Base-by-base conservation (phyloP, 192 early-diverging fungal genomes). In the Allomyces javanicus region DNA sequence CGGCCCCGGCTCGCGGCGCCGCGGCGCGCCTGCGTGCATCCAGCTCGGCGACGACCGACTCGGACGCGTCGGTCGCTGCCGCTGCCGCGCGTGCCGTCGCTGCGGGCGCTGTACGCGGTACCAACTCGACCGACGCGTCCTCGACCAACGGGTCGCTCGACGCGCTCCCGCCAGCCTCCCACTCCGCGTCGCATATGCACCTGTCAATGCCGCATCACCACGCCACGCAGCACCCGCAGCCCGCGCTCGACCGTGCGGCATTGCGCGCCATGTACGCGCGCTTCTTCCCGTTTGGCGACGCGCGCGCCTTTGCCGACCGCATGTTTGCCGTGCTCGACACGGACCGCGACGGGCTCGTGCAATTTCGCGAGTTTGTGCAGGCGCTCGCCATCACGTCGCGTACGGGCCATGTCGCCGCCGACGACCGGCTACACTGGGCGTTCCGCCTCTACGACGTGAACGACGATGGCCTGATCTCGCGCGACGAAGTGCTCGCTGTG, bases 221-320 rank as follows among this genome's bases (percentile, higher is more conserved):
- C 33, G 33, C 33, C 33, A 9, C 33, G 33, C 33, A 40, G 7
- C 33, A 40, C 7, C 33, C 9, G 33, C 33, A 40, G 33, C 50
- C 50, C 3, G 21, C 50, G 17, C 79, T 97, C 43, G 83, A 89
- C 79, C 83, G 86, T 69, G 75, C 83, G 1, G 87, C 92, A 67
- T 93, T 97, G 67, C 86, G 86, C 73, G 86, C 89, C 64, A 92
- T 94, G 64, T 97, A 93, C 78, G 93, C 94, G 75, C 88, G 90
- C 68, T 94, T 90, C 72, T 97, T 97, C 69, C 92, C 94, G n/a
- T 94, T 97, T 74, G 94, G 94, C 25, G 90, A 97, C 72, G 83
- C 91, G 9, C 84, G 87, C 58, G 79, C 81, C 58, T 97, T 92
- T 77, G 89, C 94, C 10, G 88, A 93, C 73, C 85, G 86, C 70